Conservation (phyloP, 495 filamentous ascomycete species). For the Penicillium dipodomyicola region DNA sequence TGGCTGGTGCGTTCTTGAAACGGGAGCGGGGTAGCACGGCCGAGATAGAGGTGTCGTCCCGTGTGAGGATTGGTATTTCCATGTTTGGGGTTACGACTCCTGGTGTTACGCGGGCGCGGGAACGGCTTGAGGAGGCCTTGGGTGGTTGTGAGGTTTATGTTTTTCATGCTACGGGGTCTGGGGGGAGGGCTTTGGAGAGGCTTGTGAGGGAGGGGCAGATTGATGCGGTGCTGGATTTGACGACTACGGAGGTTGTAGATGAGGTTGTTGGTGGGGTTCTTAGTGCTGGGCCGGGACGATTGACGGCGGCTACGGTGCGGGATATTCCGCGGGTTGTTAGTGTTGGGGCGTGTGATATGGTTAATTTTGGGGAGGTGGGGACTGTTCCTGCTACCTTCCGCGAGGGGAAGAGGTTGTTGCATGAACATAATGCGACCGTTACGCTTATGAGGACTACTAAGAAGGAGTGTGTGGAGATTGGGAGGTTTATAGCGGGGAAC, state of each 20-base stretch:
- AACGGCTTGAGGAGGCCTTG: conserved; percentile 39
- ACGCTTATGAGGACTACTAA: conserved; percentile 60
- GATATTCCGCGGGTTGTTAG: conserved; percentile 62
- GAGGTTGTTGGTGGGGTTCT: conserved; percentile 60
- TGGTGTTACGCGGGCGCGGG: conserved; percentile 49
- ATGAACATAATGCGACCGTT: conserved; percentile 63
- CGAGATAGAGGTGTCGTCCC: not conserved
- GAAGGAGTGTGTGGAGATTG: conserved; percentile 54
- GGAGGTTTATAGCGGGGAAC: conserved; percentile 51
- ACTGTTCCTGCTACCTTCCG: conserved; percentile 52
- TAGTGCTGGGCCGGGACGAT: conserved; percentile 50
- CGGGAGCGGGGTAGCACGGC: not conserved
- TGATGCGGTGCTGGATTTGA: conserved; percentile 64
- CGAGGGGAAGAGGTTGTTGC: conserved; percentile 39
- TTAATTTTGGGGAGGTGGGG: conserved; percentile 59
- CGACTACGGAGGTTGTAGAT: conserved; percentile 66
- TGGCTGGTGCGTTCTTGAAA: conserved; percentile 45
- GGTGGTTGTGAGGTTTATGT: conserved; percentile 54
- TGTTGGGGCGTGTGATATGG: conserved; percentile 66
- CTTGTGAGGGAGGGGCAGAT: conserved; percentile 52
- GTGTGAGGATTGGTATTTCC: conserved; percentile 56
- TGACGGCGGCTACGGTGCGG: conserved; percentile 51
- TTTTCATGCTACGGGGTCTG: conserved; percentile 68
- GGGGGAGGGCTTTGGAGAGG: conserved; percentile 66
- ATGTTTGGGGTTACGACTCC: conserved; percentile 78